Evolutionary conservation across 2,329 filamentous ascomycete genomes (phyloP).

Genomic region (Paraphoma sp.): DNA sequence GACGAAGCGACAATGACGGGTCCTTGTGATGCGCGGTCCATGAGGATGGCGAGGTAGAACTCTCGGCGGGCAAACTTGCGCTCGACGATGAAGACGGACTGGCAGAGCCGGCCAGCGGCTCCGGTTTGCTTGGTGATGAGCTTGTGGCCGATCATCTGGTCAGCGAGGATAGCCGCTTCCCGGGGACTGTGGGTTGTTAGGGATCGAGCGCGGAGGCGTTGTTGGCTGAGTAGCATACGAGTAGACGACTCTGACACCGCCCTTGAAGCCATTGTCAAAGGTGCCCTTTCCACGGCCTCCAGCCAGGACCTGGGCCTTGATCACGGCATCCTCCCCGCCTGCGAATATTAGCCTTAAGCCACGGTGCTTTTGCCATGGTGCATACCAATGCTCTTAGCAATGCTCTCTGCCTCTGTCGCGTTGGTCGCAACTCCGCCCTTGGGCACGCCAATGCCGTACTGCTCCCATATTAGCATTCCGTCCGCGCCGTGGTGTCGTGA

Average conservation of each 20-base stretch:
- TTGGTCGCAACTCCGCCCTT: slow-evolving; percentile 85
- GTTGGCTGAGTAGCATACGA: slow-evolving; percentile 62
- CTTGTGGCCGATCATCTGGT: slow-evolving; percentile 99
- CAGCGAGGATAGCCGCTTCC: slow-evolving; percentile 94
- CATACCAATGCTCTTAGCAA: slow-evolving; percentile 86
- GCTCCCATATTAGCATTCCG: slow-evolving; percentile 35
- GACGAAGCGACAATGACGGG: slow-evolving; percentile 98
- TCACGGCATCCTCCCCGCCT: slow-evolving; percentile 93
- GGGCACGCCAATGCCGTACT: slow-evolving; percentile 96
- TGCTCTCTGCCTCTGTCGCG: slow-evolving; percentile 85
- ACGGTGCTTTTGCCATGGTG: slow-evolving; percentile 19
- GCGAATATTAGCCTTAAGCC: slow-evolving; percentile 36
- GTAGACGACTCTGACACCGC: slow-evolving; percentile 98
- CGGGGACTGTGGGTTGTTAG: slow-evolving; percentile 65
- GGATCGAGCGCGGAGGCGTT: background rate
- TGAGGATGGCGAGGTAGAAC: slow-evolving; percentile 98
- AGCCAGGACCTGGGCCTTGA: slow-evolving; percentile 98
- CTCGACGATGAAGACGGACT: slow-evolving; percentile 98
- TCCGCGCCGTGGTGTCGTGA: slow-evolving; percentile 5
- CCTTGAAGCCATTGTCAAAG: slow-evolving; percentile 98
- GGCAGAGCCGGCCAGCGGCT: slow-evolving; percentile 90
- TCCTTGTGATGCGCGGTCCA: slow-evolving; percentile 90
- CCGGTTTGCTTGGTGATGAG: slow-evolving; percentile 99
- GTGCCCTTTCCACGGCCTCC: slow-evolving; percentile 97
- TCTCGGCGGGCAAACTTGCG: slow-evolving; percentile 99